These are phyloP conservation scores for Phialocephala sp. DNA, from an alignment of 2,329 filamentous ascomycete genomes.

Conservation along the genomic window DNA sequence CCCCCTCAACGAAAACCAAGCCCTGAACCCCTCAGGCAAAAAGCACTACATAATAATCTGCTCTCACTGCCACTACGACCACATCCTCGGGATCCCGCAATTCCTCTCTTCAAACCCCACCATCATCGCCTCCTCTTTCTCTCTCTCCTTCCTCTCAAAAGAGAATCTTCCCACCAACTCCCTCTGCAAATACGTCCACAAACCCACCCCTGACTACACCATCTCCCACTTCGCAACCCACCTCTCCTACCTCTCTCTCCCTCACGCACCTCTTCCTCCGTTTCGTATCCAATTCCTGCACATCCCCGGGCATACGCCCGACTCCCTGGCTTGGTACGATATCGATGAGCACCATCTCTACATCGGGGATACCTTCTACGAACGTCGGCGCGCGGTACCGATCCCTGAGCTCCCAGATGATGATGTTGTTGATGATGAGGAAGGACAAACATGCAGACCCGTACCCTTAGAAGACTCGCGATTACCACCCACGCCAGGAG, in stretches of 20 bases:
- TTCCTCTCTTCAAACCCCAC: constrained; percentile 34
- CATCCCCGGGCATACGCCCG: constrained; percentile 54
- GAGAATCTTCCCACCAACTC: constrained; percentile 47
- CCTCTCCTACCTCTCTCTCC: constrained; percentile 41
- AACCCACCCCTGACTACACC: constrained; percentile 47
- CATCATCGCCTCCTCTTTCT: constrained; percentile 45
- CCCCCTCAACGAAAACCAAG: constrained; percentile 42
- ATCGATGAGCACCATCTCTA: constrained; percentile 50
- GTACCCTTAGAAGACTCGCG: constrained; percentile 14
- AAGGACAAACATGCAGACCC: too few relatives aligned
- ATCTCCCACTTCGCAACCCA: constrained; percentile 50
- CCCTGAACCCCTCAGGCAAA: constrained; percentile 45
- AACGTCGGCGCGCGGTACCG: constrained; percentile 37
- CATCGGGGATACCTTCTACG: constrained; percentile 54
- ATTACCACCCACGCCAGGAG: constrained; percentile 31
- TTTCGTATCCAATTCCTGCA: constrained; percentile 51
- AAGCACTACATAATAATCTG: constrained; percentile 50
- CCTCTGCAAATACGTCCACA: constrained; percentile 47
- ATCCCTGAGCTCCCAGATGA: constrained; percentile 41
- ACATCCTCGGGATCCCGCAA: constrained; percentile 42
- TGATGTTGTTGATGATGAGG: too few relatives aligned
- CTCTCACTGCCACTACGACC: constrained; percentile 55
- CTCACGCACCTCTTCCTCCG: constrained; percentile 17
- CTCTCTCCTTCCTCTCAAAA: constrained; percentile 47
- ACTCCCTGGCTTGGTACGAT: constrained; percentile 53